Base-by-base conservation (phyloP, 805 yeast genomes). In the Cephaloascus fragrans region DNA sequence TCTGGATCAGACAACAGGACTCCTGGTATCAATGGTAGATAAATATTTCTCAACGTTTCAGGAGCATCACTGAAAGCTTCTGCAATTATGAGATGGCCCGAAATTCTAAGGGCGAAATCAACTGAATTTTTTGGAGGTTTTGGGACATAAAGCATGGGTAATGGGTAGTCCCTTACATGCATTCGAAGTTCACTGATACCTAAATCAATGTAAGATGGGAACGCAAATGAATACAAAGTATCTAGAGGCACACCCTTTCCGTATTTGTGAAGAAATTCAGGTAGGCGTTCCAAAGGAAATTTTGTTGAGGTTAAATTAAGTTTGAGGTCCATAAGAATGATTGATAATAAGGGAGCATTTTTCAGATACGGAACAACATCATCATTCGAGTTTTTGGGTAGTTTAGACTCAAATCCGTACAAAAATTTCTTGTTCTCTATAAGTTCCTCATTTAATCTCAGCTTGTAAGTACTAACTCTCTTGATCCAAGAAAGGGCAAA, bases 181-280 rank as follows among this genome's bases (percentile, higher is more conserved):
- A 78, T 69, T 42, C 93, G 61, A 10, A 80, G 53, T 49, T 86
- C 94, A 3, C 62, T 59, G 31, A 84, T 62, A 14, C 61, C 65
- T 37, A 84, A 61, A 39, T 79, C 74, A 12, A 83, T 34, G 53
- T 63, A 62, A 39, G 78, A 49, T 0, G 97, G 97, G 2, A 88
- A 49, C 52, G 81, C 53, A 16, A 84, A 64, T 1, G 90, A 77
- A 54, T 76, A 89, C 38, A 66, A 52, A 0, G 87, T 75, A 41
- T 82, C 85, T 38, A 53, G 51, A 0, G 97, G 97, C 10, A 82
- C 73, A 0, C 93, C 94, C 52, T 87, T 88, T 2, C 97, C 97
- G 5, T 83, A 64, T 4, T 76, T 71, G 51, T 80, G 56, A 19
- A 89, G 52, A 52, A 77, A 89, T n/a, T 75, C 57, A 1, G 83